phyloP scores from a whole-genome alignment of 148 eudicot genomes.

The Selenicereus undatus region DNA sequence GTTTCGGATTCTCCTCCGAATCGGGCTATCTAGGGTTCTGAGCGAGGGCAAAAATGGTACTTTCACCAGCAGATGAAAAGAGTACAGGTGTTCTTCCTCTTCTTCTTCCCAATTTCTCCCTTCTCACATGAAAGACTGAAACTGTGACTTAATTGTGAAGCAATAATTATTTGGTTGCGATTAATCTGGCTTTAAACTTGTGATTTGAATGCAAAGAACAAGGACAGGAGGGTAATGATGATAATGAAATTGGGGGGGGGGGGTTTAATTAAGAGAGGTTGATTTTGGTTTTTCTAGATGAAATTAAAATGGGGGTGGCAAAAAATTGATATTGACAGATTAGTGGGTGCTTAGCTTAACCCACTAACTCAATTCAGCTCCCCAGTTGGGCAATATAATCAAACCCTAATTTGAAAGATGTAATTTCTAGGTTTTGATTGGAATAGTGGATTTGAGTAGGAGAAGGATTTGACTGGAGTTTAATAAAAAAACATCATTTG shows the following conservation, averaged over 20 bases:
- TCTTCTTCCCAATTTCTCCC: slow-evolving; percentile 6
- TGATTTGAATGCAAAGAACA: background rate
- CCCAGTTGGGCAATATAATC: background rate
- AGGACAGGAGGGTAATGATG: background rate
- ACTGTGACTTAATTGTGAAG: background rate
- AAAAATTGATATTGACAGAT: slow-evolving; percentile 12
- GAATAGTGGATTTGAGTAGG: slow-evolving; percentile 8
- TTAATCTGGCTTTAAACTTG: background rate
- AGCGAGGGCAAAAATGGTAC: slow-evolving; percentile 19
- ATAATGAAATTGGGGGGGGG: background rate
- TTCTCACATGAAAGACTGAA: slow-evolving; percentile 27
- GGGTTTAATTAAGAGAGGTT: background rate
- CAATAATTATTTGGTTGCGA: background rate
- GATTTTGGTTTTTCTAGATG: background rate
- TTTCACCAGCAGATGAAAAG: slow-evolving; percentile 12
- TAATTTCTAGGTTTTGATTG: background rate
- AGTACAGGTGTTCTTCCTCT: slow-evolving; percentile 4
- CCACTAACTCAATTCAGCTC: slow-evolving; percentile 9
- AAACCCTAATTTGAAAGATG: slow-evolving; percentile 6
- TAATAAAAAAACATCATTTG: background rate
- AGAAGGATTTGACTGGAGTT: slow-evolving; percentile 8
- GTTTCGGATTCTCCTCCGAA: background rate
- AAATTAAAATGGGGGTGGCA: background rate
- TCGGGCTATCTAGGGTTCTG: slow-evolving; percentile 20
- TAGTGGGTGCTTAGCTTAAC: slow-evolving; percentile 23